These are phyloP conservation scores for Aureobasidium sp. DNA, from an alignment of 2,329 filamentous ascomycete genomes.

Conservation along the genomic window DNA sequence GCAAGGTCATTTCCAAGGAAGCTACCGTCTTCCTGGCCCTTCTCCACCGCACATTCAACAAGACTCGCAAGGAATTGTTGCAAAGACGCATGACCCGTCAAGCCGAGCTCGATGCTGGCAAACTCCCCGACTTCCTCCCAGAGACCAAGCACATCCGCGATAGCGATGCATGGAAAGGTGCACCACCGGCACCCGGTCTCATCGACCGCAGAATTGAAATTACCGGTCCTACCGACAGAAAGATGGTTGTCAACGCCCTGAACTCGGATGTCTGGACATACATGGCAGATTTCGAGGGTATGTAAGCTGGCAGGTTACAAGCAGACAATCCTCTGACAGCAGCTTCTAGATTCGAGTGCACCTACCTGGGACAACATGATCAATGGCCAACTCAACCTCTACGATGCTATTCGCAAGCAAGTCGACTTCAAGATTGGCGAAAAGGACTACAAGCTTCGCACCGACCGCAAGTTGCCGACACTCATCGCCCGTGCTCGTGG, in stretches of 20 bases:
- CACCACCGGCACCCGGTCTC: constrained; percentile 84
- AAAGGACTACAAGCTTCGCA: constrained; percentile 97
- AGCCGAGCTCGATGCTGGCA: constrained; percentile 83
- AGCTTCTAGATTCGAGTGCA: constrained; percentile 68
- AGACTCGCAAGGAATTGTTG: constrained; percentile 76
- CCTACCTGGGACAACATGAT: constrained; percentile 99
- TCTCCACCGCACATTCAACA: constrained; percentile 90
- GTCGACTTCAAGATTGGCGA: constrained; percentile 92
- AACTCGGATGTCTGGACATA: constrained; percentile 98
- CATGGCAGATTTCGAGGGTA: constrained; percentile 98
- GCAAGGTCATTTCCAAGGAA: constrained; percentile 85
- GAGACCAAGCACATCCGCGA: constrained; percentile 95
- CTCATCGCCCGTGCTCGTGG: constrained; percentile 90
- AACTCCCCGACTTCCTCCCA: constrained; percentile 85
- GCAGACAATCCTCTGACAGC: not conserved
- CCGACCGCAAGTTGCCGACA: constrained; percentile 76
- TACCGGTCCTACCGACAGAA: constrained; percentile 91
- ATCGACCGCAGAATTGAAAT: constrained; percentile 94
- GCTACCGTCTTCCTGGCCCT: constrained; percentile 88
- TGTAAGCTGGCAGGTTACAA: constrained; percentile 20
- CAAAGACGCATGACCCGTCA: constrained; percentile 80
- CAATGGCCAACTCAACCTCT: constrained; percentile 94
- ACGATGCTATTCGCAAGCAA: constrained; percentile 88
- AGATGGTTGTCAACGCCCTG: constrained; percentile 97
- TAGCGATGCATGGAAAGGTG: constrained; percentile 86